phyloP scores from a whole-genome alignment of 345 rosid species.

The Brassica nigra region DNA sequence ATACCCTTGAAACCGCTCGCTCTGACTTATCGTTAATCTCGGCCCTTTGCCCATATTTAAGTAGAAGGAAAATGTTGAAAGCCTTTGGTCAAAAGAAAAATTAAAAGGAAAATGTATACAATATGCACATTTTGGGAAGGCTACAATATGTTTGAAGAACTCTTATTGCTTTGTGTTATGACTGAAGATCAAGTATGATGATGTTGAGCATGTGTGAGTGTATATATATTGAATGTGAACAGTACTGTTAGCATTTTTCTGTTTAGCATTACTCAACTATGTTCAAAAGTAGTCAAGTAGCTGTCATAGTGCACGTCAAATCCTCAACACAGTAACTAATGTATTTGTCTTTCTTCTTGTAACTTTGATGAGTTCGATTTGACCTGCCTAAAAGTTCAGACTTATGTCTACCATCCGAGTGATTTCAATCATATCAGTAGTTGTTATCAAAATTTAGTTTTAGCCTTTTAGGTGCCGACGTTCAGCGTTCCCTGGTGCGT shows the following conservation, averaged over 20 bases:
- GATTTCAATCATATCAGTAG: not conserved
- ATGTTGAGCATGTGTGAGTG: not conserved
- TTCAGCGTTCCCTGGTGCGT: not conserved
- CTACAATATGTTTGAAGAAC: not conserved
- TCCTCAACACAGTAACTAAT: not conserved
- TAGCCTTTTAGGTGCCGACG: not conserved
- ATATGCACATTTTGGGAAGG: not conserved
- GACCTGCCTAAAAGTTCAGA: not conserved
- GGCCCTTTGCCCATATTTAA: conserved; percentile 50
- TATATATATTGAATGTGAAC: conserved; percentile 4
- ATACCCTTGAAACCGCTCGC: conserved; percentile 57
- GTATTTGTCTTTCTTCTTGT: not conserved
- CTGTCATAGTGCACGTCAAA: conserved; percentile 3
- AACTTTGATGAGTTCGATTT: conserved; percentile 5
- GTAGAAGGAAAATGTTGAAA: no score
- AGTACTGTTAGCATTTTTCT: not conserved
- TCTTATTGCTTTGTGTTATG: conserved; percentile 2
- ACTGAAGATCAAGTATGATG: conserved; percentile 8
- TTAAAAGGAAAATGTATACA: no score
- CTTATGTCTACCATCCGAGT: not conserved
- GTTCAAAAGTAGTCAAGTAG: no score
- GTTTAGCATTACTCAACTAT: not conserved
- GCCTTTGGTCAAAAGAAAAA: no score
- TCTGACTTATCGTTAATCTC: conserved; percentile 59
- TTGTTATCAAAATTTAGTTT: not conserved